Base-by-base conservation (phyloP, 2,329 filamentous ascomycete genomes). In the Cladorrhinum sp. region DNA sequence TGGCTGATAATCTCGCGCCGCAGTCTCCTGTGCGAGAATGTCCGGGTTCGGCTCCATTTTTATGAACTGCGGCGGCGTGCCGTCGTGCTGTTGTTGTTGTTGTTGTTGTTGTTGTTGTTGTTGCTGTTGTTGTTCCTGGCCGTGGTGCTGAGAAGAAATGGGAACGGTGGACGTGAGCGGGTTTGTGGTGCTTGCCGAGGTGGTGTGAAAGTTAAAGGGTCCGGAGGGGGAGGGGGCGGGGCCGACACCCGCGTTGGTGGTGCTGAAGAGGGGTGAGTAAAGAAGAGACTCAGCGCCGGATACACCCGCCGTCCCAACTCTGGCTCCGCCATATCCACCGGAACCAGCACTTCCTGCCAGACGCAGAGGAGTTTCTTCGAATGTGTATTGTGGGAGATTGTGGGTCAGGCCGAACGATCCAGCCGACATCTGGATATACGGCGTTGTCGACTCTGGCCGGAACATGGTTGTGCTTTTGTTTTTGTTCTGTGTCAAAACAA, bases 1-100 rank as follows among this genome's bases (percentile, higher is more conserved):
- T 6, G 84, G 83, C 62, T 82, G 79, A 69, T 85, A 88, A 41
- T 84, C 79, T 59, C 81, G 76, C 9, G 85, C 85, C 27, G 85
- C 80, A 51, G 81, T 82, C 71, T 87, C 83, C 72, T 88, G 85
- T 56, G 83, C 84, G 45, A 77, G 79, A 57, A 85, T 73, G 63
- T 81, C 73, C 49, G 68, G 51, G 59, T 68, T 69, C 36, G 69
- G 68, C 51, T 77, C 75, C 77, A 79, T 79, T 66, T 76, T 75
- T 67, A 70, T 58, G 59, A 57, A 29, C 16, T 64, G 60, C 12
- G 65, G 56, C 20, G 55, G 49, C 36, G 60, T 57, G 50, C 63
- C 25, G 49, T 41, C 36, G 41, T 32, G 54, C 45, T 55, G n/a
- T n/a, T n/a, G n/a, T n/a, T n/a, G n/a, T 29, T 29, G 7, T 36